Evolutionary conservation across 163 green algal species (phyloP).

Genomic region (Volvox carteri): DNA sequence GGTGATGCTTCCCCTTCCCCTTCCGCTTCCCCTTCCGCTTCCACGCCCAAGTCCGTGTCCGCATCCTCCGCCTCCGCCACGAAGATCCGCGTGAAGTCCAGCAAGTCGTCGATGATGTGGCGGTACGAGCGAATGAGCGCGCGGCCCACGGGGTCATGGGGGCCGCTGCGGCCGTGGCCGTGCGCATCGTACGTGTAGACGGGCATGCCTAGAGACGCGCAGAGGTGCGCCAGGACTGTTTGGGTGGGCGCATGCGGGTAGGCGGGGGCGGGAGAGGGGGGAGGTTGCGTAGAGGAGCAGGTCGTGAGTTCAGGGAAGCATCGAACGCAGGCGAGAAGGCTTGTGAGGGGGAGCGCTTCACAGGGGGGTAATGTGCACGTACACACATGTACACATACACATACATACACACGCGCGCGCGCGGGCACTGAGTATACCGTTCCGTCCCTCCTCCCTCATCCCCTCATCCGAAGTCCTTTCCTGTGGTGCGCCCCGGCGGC

Average conservation of each 20-base stretch:
- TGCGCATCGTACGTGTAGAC: slow-evolving; percentile 53
- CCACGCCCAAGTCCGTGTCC: neutral
- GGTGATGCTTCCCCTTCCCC: neutral
- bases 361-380: too few relatives aligned
- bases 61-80: slow-evolving; percentile 4
- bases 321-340: too few relatives aligned
- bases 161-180: slow-evolving; percentile 49
- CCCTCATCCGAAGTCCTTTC: too few relatives aligned
- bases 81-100: slow-evolving; percentile 28
- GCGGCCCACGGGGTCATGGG: neutral
- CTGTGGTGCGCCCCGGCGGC: too few relatives aligned
- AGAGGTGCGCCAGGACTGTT: slow-evolving; percentile 29
- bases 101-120: slow-evolving; percentile 37
- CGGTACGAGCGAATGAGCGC: slow-evolving; percentile 23
- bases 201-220: neutral
- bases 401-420: too few relatives aligned
- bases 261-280: neutral
- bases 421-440: too few relatives aligned
- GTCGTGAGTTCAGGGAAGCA: too few relatives aligned
- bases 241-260: neutral
- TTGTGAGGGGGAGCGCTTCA: too few relatives aligned
- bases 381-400: too few relatives aligned
- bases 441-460: too few relatives aligned
- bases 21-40: neutral
- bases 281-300: too few relatives aligned